Evolutionary conservation across 1,284 basidiomycete species (phyloP), one percentile per base, ranked within the genome.

Genomic region (Ustanciosporium gigantosporum): DNA sequence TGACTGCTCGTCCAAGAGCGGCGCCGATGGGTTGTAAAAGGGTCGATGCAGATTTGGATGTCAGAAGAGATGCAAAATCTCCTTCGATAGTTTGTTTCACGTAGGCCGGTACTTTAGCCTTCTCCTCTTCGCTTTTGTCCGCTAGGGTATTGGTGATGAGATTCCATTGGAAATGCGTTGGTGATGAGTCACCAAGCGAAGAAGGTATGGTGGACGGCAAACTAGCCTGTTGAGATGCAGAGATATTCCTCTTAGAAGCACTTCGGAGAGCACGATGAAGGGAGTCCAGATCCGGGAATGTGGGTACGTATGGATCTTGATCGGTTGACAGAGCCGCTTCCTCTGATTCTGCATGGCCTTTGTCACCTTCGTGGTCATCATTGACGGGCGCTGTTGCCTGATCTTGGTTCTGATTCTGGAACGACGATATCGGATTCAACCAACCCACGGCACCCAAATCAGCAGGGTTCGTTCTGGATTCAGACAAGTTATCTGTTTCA

Each of bases 11-110:
- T 17, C 36, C 62, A 2, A 66, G 40, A n/a, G 31, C 31, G 11
- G 31, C 7, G 15, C 52, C 62, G 25, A 61, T 42, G 6, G 59
- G 51, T 31, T 51, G 32, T 27, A 81, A 60, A 15, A 78, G 52
- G 3, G 20, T 17, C n/a, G 48, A 46, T 7, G 74, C 73, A 29
- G 76, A 49, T 4, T 50, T 20, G 17, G 73, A 73, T 1, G 66
- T 42, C 9, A 80, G 61, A 36, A 79, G 68, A 2, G 36, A 22
- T 19, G 70, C 70, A 68, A 79, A 80, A 41, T 80, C 77, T 24
- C 79, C 79, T 19, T 76, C 48, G 37, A 69, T 66, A 4, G 78
- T 60, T 5, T 58, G 42, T 16, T 36, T 31, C 6, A 70, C 73
- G 34, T 76, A 73, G 23, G 69, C 46, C 1, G 62, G 60, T 0